These are phyloP conservation scores for Linum tenue DNA, from an alignment of 345 rosid genomes.

Conservation along the genomic window DNA sequence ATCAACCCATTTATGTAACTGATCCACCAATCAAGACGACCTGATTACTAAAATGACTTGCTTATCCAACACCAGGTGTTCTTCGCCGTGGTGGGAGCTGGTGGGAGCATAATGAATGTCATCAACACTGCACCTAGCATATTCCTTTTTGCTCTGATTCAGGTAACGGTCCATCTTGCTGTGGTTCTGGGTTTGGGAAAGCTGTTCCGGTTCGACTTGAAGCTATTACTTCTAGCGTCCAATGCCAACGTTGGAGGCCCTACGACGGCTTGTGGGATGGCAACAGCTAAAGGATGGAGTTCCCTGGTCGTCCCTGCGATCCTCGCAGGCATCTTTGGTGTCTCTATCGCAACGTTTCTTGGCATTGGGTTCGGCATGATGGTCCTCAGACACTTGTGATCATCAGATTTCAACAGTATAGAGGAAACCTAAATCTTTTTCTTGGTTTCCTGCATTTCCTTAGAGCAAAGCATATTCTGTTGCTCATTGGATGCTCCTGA, in stretches of 20 bases:
- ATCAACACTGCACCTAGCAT: slow-evolving; percentile 62
- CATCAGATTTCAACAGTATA: too few relatives aligned
- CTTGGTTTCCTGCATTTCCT: too few relatives aligned
- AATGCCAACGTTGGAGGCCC: slow-evolving; percentile 94
- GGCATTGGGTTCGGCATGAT: slow-evolving; percentile 48
- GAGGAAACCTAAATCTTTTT: too few relatives aligned
- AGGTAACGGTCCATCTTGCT: slow-evolving; percentile 51
- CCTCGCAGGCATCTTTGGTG: slow-evolving; percentile 72
- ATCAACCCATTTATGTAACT: not conserved
- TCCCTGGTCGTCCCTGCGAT: slow-evolving; percentile 63
- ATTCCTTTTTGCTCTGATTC: slow-evolving; percentile 59
- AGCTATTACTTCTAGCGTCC: slow-evolving; percentile 72
- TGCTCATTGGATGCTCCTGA: too few relatives aligned
- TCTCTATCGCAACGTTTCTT: slow-evolving; percentile 67
- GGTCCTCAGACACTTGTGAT: slow-evolving; percentile 45
- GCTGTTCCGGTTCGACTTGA: slow-evolving; percentile 47
- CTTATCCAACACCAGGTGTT: slow-evolving; percentile 29
- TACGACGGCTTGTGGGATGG: slow-evolving; percentile 91
- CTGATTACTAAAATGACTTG: not conserved
- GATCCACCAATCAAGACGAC: not conserved
- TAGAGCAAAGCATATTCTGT: too few relatives aligned
- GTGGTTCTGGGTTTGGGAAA: slow-evolving; percentile 73
- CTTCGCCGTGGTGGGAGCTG: slow-evolving; percentile 68
- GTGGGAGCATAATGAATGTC: slow-evolving; percentile 70
- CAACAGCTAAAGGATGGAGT: slow-evolving; percentile 76